phyloP scores from a whole-genome alignment of 2,329 filamentous ascomycete species.

The Colletotrichum sp. region DNA sequence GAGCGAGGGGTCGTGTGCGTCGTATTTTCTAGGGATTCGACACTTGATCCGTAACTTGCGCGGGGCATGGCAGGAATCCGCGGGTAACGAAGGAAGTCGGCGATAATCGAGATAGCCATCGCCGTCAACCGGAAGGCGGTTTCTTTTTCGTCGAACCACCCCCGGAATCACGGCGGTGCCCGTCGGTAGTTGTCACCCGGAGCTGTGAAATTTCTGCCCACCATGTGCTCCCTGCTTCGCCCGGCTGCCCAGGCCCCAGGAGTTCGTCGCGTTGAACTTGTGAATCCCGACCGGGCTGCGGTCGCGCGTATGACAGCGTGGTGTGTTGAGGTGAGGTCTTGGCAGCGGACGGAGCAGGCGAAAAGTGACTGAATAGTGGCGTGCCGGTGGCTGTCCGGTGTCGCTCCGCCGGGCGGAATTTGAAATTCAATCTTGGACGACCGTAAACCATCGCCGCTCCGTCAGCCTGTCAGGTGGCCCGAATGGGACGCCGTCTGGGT shows the following conservation, averaged over 20 bases:
- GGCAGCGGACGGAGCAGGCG: background rate
- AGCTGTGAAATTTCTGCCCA: background rate
- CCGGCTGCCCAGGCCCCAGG: background rate
- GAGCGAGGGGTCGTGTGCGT: background rate
- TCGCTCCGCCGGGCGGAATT: constrained; percentile 19
- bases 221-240: background rate
- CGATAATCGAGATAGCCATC: background rate
- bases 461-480: background rate
- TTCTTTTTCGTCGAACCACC: background rate
- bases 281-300: background rate
- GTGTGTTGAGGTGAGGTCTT: background rate
- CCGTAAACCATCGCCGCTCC: background rate
- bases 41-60: background rate
- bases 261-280: background rate
- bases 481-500: background rate
- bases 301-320: background rate
- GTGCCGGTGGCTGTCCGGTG: constrained; percentile 2
- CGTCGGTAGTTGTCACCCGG: background rate
- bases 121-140: background rate
- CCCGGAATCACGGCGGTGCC: background rate
- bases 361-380: constrained; percentile 14
- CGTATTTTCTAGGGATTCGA: background rate
- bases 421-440: background rate
- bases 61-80: background rate
- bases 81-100: background rate